Conservation (phyloP, 352 stramenopile species). For the Phytopythium delawarense region DNA sequence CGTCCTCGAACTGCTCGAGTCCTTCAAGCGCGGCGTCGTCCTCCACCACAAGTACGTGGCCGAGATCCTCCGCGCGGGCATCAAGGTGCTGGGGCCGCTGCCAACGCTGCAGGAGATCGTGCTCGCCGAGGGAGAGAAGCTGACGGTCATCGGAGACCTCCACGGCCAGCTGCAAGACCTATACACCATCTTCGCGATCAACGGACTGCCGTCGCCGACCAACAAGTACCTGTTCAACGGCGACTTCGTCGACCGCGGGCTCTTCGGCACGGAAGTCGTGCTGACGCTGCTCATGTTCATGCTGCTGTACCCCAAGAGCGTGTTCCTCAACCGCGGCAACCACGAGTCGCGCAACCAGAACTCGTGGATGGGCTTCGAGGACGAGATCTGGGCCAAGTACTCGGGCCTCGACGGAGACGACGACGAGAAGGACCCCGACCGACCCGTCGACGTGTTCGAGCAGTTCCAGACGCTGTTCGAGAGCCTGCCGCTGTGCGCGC, state of each 20-base stretch:
- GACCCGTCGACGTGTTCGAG: constrained; percentile 53
- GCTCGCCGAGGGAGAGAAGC: constrained; percentile 78
- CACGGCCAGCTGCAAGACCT: constrained; percentile 95
- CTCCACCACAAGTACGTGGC: constrained; percentile 91
- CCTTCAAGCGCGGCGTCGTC: constrained; percentile 87
- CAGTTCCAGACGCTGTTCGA: constrained; percentile 85
- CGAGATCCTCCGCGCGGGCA: constrained; percentile 73
- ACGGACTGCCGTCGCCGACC: constrained; percentile 81
- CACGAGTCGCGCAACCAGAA: constrained; percentile 95
- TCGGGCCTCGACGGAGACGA: constrained; percentile 54
- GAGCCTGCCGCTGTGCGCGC: constrained; percentile 82
- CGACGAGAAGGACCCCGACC: constrained; percentile 37
- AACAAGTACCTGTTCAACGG: constrained; percentile 97
- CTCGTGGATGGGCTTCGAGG: constrained; percentile 92
- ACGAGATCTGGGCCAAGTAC: constrained; percentile 86
- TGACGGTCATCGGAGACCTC: constrained; percentile 92
- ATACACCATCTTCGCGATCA: constrained; percentile 93
- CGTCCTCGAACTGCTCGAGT: constrained; percentile 86
- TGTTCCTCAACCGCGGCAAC: constrained; percentile 94
- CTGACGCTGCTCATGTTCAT: constrained; percentile 78
- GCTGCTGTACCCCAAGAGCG: constrained; percentile 74
- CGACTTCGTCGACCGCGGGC: constrained; percentile 94
- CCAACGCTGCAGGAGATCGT: constrained; percentile 88
- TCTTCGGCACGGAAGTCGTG: constrained; percentile 72
- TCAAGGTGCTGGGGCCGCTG: constrained; percentile 51